Evolutionary conservation across 192 early-diverging fungal species (phyloP).

Genomic region (Entomortierella chlamydospora): DNA sequence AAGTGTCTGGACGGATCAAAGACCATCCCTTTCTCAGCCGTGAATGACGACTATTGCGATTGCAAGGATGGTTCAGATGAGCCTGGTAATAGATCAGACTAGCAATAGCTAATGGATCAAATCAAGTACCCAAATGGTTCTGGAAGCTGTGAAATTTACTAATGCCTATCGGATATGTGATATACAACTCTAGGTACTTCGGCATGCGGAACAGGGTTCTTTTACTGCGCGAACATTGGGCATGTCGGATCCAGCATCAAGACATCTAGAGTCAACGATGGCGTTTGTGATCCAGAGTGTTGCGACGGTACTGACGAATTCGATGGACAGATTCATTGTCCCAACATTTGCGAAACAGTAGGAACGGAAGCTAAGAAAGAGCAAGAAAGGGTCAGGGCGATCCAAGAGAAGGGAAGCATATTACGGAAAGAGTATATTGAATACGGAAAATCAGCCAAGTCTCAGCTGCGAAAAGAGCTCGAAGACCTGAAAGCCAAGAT

Average conservation of each 20-base stretch:
- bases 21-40: slow-evolving; percentile 71
- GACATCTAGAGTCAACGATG: slow-evolving; percentile 89
- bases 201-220: slow-evolving; percentile 83
- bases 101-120: too few species aligned
- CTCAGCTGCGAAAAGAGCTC: slow-evolving; percentile 15
- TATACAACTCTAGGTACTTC: slow-evolving; percentile 77
- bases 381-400: slow-evolving; percentile 32
- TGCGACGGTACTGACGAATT: slow-evolving; percentile 97
- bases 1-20: slow-evolving; percentile 81
- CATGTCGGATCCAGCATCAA: slow-evolving; percentile 76
- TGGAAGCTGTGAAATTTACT: too few species aligned
- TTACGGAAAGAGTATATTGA: slow-evolving; percentile 36
- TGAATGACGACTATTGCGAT: slow-evolving; percentile 99
- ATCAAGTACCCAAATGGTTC: background rate
- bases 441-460: slow-evolving; percentile 19
- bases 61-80: slow-evolving; percentile 96
- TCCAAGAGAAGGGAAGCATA: slow-evolving; percentile 26
- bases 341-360: slow-evolving; percentile 78
- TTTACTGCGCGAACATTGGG: slow-evolving; percentile 86
- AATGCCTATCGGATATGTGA: too few species aligned
- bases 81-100: slow-evolving; percentile 83
- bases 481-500: slow-evolving; percentile 19
- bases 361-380: slow-evolving; percentile 59
- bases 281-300: slow-evolving; percentile 93
- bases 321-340: slow-evolving; percentile 68